These are phyloP conservation scores for Lepidium sativum DNA, from an alignment of 345 rosid genomes.

Conservation along the genomic window DNA sequence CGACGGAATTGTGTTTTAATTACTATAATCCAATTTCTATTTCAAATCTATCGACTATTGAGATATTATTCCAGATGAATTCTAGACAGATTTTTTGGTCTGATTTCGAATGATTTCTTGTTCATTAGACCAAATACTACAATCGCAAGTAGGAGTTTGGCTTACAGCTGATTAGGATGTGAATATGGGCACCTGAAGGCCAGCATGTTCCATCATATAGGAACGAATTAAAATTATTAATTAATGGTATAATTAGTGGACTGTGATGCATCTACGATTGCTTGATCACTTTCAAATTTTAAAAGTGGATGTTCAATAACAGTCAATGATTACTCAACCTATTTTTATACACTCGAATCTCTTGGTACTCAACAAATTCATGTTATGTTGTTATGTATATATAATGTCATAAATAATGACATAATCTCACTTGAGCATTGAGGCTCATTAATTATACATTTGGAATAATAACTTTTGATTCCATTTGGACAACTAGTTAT, in stretches of 20 bases:
- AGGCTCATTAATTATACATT: background rate
- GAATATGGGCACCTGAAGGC: background rate
- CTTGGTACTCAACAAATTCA: background rate
- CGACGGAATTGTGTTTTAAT: too few relatives aligned
- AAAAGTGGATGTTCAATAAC: conserved; percentile 10
- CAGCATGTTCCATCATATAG: background rate
- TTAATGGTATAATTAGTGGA: conserved; percentile 5
- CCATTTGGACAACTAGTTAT: background rate
- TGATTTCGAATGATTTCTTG: too few relatives aligned
- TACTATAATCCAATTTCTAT: too few relatives aligned
- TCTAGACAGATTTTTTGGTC: too few relatives aligned
- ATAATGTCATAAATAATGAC: background rate
- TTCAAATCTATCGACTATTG: too few relatives aligned
- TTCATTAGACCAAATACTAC: too few relatives aligned
- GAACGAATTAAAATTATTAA: background rate
- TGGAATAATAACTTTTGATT: background rate
- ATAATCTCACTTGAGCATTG: conserved; percentile 6
- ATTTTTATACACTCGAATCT: background rate
- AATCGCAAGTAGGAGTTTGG: background rate
- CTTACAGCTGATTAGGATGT: background rate
- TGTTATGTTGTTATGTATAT: too few relatives aligned
- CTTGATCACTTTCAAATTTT: background rate
- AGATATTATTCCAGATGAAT: too few relatives aligned
- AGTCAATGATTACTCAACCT: background rate
- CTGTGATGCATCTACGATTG: too few relatives aligned